Percentiles rank a stretch among this genome's conserved stretches.
These are phyloP conservation scores for Vickermania spadyakhi DNA, from an alignment of 208 protist species.

Conservation along the genomic window DNA sequence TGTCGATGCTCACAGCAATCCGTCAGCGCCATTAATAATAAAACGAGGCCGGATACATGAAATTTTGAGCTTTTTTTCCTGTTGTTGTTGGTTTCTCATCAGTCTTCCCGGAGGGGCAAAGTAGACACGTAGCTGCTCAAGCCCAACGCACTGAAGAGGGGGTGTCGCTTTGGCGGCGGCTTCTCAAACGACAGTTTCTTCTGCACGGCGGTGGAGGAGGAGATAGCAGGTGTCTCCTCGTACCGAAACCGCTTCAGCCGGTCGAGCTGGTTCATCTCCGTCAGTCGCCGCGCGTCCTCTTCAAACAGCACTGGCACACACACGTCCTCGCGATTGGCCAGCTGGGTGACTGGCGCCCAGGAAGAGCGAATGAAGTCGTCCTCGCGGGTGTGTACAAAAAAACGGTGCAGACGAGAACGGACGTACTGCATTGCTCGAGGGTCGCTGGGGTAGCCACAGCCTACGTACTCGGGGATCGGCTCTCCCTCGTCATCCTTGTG, in stretches of 20 bases:
- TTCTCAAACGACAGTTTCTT: conserved; percentile 43
- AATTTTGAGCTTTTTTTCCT: too few species aligned
- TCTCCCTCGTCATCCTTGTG: conserved; percentile 11
- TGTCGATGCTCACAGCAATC: too few species aligned
- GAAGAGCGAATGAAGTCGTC: conserved; percentile 66
- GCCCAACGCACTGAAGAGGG: conserved; percentile 48
- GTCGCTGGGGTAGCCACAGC: conserved; percentile 81
- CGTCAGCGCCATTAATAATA: too few species aligned
- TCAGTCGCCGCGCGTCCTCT: conserved; percentile 19
- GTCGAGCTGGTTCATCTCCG: background rate
- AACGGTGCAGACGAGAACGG: conserved; percentile 58
- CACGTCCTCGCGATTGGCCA: conserved; percentile 35
- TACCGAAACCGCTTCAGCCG: background rate
- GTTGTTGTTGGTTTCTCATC: too few species aligned
- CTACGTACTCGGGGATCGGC: conserved; percentile 35
- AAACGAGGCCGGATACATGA: too few species aligned
- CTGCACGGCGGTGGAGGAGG: background rate
- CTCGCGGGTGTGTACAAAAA: conserved; percentile 45
- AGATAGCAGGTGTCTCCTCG: background rate
- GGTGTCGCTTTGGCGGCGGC: conserved; percentile 39
- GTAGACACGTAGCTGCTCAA: conserved; percentile 19
- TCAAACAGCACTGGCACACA: conserved; percentile 58
- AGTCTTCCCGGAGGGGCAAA: too few species aligned
- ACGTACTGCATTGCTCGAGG: conserved; percentile 59
- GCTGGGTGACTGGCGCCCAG: conserved; percentile 57